Base-by-base conservation (phyloP, 179 eudicot genomes). In the Monotropa hypopitys region DNA sequence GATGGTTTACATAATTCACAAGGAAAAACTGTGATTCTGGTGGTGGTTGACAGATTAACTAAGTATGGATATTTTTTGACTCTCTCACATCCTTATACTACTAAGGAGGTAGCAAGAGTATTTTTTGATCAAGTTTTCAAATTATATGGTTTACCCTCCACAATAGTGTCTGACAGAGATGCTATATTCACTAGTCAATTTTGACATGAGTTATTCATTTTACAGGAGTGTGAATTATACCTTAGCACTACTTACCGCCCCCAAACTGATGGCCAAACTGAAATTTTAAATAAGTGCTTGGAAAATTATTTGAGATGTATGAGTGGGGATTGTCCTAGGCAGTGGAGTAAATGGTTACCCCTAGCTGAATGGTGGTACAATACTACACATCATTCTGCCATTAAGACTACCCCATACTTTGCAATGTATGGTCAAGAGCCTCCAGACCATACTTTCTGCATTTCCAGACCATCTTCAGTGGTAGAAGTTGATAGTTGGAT, bases 251-350 rank as follows among this genome's bases (percentile, higher is more conserved):
- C 73, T 6, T 40, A 20, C 16, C 53, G n/a, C 40, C 49, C 53
- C 49, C 73, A 5, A 76, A 28, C 78, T 59, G 40, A 80, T 70
- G 59, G 75, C 3, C 57, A 71, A 46, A 71, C n/a, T 0, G 75
- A 72, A 26, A 30, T 50, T 4, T 21, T 72, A 1, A 72, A 72
- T 10, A 49, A 50, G 15, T 21, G 61, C 51, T 16, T 50, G 1
- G 45, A 72, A 11, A 70, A 49, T 9, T 70, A 70, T 21, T 54
- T 70, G 1, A 21, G 38, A 10, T 70, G 74, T 6, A n/a, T 43
- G 4, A 13, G 18, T 43, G 26, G 18, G 9, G 20, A 70, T 8
- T 40, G 40, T 4, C 53, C 57, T n/a, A 71, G 26, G 20, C 15
- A 33, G 7, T 71, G 61, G 61, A 12, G 3, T 30, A 30, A 28